phyloP scores from a whole-genome alignment of 1,139 yeast species.

The Blastobotrys proliferans region DNA sequence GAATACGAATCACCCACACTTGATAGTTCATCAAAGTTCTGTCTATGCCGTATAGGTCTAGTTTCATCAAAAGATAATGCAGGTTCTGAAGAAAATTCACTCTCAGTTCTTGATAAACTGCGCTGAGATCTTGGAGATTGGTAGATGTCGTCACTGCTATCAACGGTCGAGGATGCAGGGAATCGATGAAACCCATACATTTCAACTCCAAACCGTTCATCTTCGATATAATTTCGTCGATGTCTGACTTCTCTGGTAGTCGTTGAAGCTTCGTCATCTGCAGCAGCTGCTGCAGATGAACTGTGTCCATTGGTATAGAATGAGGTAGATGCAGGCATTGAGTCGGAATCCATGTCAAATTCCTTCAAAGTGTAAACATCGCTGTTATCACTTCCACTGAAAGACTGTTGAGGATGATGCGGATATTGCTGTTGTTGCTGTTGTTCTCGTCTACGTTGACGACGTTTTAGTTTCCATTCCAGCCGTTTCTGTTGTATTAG shows the following conservation, averaged over 20 bases:
- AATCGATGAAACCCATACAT: conserved; percentile 6
- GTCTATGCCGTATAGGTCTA: too few species aligned
- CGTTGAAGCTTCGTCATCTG: neutral
- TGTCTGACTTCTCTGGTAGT: neutral
- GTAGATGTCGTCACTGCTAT: conserved; percentile 1
- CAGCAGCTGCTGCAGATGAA: conserved; percentile 4
- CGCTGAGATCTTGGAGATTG: neutral
- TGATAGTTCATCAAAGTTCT: too few species aligned
- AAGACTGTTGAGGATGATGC: conserved; percentile 1
- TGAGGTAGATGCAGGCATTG: conserved; percentile 4
- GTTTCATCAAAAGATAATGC: conserved; percentile 2
- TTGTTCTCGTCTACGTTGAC: neutral
- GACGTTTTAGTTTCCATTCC: conserved; percentile 19
- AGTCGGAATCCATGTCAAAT: neutral
- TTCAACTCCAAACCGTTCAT: neutral
- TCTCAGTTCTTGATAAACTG: conserved; percentile 3
- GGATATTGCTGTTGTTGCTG: neutral
- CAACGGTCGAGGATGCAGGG: neutral
- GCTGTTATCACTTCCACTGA: neutral
- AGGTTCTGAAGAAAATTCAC: conserved; percentile 13
- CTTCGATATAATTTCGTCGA: neutral
- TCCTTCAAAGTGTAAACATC: neutral
- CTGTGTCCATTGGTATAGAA: conserved; percentile 10
- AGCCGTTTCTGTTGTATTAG: conserved; percentile 21
- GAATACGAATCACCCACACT: conserved; percentile 19